These are phyloP conservation scores for Daedaleopsis nitida DNA, from an alignment of 768 basidiomycete species.

Conservation along the genomic window DNA sequence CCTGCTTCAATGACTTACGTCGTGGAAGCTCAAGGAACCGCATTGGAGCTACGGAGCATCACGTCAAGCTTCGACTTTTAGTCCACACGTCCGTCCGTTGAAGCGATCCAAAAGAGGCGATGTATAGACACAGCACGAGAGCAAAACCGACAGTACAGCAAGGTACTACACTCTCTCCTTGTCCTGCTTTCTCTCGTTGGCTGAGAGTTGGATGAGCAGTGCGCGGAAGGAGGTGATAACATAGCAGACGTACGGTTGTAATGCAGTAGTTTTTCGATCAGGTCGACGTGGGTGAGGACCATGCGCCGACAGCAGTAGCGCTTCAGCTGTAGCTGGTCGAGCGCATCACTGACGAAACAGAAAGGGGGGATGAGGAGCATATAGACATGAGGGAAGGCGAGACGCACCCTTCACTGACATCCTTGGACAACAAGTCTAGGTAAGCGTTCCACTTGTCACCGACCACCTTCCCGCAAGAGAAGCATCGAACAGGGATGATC, in stretches of 20 bases:
- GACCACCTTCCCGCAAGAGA: conserved; percentile 96
- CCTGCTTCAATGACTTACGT: too few relatives aligned
- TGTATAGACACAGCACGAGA: too few relatives aligned
- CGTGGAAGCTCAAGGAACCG: too few relatives aligned
- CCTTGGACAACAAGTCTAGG: conserved; percentile 75
- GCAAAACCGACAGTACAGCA: not conserved
- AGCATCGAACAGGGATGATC: conserved; percentile 97
- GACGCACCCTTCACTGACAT: conserved; percentile 86
- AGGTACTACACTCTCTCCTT: not conserved
- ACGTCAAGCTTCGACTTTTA: too few relatives aligned
- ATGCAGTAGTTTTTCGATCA: conserved; percentile 95
- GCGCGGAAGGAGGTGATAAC: not conserved
- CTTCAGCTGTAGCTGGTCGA: conserved; percentile 87
- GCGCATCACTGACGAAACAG: conserved; percentile 64
- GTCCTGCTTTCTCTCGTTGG: conserved; percentile 15
- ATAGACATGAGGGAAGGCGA: not conserved
- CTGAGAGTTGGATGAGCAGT: not conserved
- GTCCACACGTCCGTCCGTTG: too few relatives aligned
- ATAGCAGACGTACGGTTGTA: conserved; percentile 77
- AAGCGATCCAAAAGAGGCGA: too few relatives aligned
- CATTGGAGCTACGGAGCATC: too few relatives aligned
- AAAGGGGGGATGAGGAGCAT: not conserved
- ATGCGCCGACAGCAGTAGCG: conserved; percentile 96
- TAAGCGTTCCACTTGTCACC: conserved; percentile 96
- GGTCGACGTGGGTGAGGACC: conserved; percentile 96